These are phyloP conservation scores for Theobroma grandiflorum DNA, from an alignment of 441 rosid genomes.

Conservation along the genomic window DNA sequence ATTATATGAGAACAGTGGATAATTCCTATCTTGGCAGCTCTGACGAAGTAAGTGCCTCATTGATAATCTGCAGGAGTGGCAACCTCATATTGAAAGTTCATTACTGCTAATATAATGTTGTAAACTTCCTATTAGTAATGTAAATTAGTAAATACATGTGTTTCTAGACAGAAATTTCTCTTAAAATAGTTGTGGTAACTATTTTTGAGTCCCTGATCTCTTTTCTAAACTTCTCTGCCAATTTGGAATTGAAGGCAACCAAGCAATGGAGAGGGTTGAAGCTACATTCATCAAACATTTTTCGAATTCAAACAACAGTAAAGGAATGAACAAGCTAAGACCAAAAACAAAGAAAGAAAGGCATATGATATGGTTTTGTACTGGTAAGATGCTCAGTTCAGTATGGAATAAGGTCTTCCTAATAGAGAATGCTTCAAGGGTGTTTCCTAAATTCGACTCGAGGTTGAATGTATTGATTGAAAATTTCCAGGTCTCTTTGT, in stretches of 20 bases:
- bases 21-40: conserved; percentile 60
- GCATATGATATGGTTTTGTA: conserved; percentile 43
- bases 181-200: conserved; percentile 10
- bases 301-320: conserved; percentile 42
- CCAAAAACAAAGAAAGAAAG: conserved; percentile 45
- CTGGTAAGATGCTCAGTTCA: conserved; percentile 34
- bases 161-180: not conserved
- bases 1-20: conserved; percentile 63
- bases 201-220: not conserved
- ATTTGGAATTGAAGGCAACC: conserved; percentile 27
- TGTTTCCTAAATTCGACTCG: not conserved
- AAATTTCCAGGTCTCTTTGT: conserved; percentile 31
- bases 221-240: conserved; percentile 5
- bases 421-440: not conserved
- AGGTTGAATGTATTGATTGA: not conserved
- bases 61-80: no score
- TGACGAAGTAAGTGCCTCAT: conserved; percentile 48
- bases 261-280: conserved; percentile 62
- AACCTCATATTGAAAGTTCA: not conserved
- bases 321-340: conserved; percentile 49
- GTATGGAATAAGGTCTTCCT: not conserved
- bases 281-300: conserved; percentile 55
- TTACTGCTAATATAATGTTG: not conserved
- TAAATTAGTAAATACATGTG: not conserved
- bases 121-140: not conserved